Base-by-base conservation (phyloP, 306 rosid species). In the Cicer bijugum region DNA sequence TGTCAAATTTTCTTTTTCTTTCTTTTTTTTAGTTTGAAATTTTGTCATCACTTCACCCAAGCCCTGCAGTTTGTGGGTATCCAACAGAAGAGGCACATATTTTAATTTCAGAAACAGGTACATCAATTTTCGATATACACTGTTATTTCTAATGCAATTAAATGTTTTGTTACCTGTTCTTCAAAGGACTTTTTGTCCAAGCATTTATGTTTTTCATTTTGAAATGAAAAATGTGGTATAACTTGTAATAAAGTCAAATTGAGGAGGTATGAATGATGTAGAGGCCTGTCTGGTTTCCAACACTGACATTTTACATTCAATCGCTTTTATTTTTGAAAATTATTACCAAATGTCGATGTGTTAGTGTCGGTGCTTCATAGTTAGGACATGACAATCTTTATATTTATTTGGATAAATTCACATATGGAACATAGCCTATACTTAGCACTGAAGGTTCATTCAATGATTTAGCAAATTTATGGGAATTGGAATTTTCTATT, bases 61-160 rank as follows among this genome's bases (percentile, higher is more conserved):
- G 82, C 83, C 99, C 99, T 45, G 99, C 97, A 15, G 97, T 94
- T 64, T 94, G 99, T 82, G 99, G 99, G 69, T 94, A 80, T 83
- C 99, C 99, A 67, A 91, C 90, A 40, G 91, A 94, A 72, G 99
- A 89, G 80, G 99, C 99, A 19, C 89, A 86, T 4, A 75, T 71
- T 74, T 75, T 94, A 56, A 94, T 94, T 76, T 93, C 96, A 14
- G 88, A 91, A 82, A 86, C 97, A 74, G 99, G 99, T 87, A 72
- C 38, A 17, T 72, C n/a, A 53, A 67, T 45, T 72, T 50, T 53
- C 52, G 35, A 15, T 12, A 6, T 10, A 6, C 71, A 38, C 12
- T 63, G 15, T 37, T 23, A 7, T 23, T 73, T 70, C 46, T 40
- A 43, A 40, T 55, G 70, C 75, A 12, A n/a, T 55, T 1, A 68